Evolutionary conservation across 495 filamentous ascomycete genomes (phyloP), one percentile per base, ranked within the genome.

Genomic region (Penicillium robsamsonii): DNA sequence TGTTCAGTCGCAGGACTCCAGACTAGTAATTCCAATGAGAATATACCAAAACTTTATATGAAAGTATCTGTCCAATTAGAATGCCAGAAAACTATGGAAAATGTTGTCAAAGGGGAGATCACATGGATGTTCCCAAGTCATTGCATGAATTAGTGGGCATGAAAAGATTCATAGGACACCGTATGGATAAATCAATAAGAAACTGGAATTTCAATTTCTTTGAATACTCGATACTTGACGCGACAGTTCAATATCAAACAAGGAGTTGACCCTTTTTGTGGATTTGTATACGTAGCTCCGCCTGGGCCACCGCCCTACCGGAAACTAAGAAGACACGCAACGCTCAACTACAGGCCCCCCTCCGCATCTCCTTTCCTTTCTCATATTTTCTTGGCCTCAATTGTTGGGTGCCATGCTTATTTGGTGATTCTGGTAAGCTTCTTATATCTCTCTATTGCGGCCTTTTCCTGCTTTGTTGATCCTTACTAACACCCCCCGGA

Each of bases 371-470:
- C 31, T 53, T 52, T 59, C 45, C 46, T 56, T 55, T 46, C 33
- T 60, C 55, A 35, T 54, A 55, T 47, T 44, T 57, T 61, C 51
- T 50, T 46, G 54, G 57, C 53, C 42, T 59, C 51, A 35, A 48
- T 59, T 44, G 33, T 43, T 46, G 52, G 56, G 65, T 63, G 63
- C 56, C 53, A 69, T 69, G 66, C 59, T 43, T 57, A 60, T 44
- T 67, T 66, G 64, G 66, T 69, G 66, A 61, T 61, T 55, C 63
- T 57, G 52, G 66, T 69, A 55, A 62, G 64, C 40, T 57, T 27
- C 27, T 9, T 22, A 18, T 11, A 8, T n/a, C 13, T 33, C n/a
- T 37, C 7, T 10, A 47, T 50, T 8, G 5, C 1, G 2, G 4
- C 20, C 4, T 20, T 33, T 25, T 52, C 49, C 12, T 17, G 30